phyloP scores from a whole-genome alignment of 2,329 filamentous ascomycete species.

The Fusarium humuli region DNA sequence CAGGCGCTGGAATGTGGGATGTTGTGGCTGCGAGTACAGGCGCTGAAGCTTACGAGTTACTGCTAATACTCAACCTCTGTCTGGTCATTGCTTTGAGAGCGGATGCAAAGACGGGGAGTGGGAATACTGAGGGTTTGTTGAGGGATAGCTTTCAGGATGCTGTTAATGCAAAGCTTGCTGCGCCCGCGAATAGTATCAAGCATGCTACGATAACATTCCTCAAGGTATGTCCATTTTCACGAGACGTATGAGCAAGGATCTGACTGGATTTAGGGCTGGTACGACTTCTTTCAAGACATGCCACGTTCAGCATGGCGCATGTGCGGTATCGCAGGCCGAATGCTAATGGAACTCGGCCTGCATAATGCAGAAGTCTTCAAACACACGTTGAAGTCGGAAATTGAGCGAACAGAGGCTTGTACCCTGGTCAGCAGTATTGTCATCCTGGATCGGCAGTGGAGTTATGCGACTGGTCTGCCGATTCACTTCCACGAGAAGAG shows the following conservation, averaged over 20 bases:
- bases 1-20: slow-evolving; percentile 20
- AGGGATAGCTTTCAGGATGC: slow-evolving; percentile 31
- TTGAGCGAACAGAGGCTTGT: slow-evolving; percentile 15
- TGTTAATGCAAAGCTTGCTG: slow-evolving; percentile 30
- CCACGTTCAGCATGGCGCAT: slow-evolving; percentile 45
- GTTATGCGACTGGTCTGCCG: slow-evolving; percentile 26
- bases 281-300: slow-evolving; percentile 44
- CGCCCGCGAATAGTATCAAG: slow-evolving; percentile 25
- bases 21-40: slow-evolving; percentile 15
- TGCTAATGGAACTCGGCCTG: slow-evolving; percentile 46
- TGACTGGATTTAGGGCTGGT: slow-evolving; percentile 21
- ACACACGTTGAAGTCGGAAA: slow-evolving; percentile 25
- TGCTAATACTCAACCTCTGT: slow-evolving; percentile 23
- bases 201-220: slow-evolving; percentile 27
- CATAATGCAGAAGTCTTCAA: slow-evolving; percentile 44
- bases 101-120: not conserved
- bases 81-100: slow-evolving; percentile 23
- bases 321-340: slow-evolving; percentile 45
- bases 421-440: slow-evolving; percentile 26
- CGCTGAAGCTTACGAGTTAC: slow-evolving; percentile 11
- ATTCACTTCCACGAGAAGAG: slow-evolving; percentile 32
- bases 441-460: slow-evolving; percentile 25
- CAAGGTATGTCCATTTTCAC: not conserved
- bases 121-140: slow-evolving; percentile 12
- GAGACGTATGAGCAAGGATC: accelerated